These are phyloP conservation scores for Juncus inflexus DNA, from an alignment of 176 grass and related monocot genomes.

Conservation along the genomic window DNA sequence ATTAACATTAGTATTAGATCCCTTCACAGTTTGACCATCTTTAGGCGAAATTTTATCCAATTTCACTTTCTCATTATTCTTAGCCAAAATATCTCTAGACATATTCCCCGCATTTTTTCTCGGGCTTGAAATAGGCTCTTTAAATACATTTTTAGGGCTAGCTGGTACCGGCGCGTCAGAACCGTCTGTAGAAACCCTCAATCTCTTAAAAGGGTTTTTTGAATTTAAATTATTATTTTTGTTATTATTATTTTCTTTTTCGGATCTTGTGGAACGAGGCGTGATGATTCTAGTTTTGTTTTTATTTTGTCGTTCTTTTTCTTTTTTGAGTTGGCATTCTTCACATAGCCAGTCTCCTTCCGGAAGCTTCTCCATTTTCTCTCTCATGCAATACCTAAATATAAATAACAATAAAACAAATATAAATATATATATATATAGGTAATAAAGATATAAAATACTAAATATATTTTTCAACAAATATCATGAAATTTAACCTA, in stretches of 20 bases:
- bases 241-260: slow-evolving; percentile 26
- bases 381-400: slow-evolving; percentile 90
- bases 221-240: neutral
- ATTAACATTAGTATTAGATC: slow-evolving; percentile 15
- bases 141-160: slow-evolving; percentile 1
- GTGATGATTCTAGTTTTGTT: slow-evolving; percentile 4
- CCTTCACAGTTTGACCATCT: slow-evolving; percentile 33
- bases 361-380: slow-evolving; percentile 80
- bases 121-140: slow-evolving; percentile 14
- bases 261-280: slow-evolving; percentile 32
- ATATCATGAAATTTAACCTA: neutral
- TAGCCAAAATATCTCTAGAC: slow-evolving; percentile 5
- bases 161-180: neutral
- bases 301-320: slow-evolving; percentile 31
- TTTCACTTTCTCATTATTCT: slow-evolving; percentile 17
- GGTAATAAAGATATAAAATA: slow-evolving; percentile 23
- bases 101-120: slow-evolving; percentile 15
- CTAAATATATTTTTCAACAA: slow-evolving; percentile 2
- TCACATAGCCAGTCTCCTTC: slow-evolving; percentile 96
- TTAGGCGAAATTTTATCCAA: neutral
- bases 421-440: too few relatives aligned
- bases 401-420: slow-evolving; percentile 24
- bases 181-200: slow-evolving; percentile 17
- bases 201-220: slow-evolving; percentile 25
- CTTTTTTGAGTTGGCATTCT: slow-evolving; percentile 75